Percentiles rank a stretch among this genome's conserved stretches.
Evolutionary conservation across 345 rosid genomes (phyloP).

Genomic region (Physaria fendleri): DNA sequence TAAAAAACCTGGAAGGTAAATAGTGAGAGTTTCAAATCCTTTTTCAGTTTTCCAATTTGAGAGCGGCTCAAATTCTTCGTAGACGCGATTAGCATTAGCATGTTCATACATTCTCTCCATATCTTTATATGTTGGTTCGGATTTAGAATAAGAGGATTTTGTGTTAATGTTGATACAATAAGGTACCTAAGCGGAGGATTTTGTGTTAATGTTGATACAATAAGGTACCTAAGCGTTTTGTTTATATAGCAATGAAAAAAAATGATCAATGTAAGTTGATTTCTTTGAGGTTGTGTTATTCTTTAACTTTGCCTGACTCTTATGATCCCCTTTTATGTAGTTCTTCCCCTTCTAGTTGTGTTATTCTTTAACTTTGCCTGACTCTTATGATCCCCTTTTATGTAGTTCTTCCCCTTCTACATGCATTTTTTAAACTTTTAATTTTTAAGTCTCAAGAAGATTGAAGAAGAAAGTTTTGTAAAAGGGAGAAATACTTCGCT

Average conservation of each 20-base stretch:
- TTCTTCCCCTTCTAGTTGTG: too few species aligned
- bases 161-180: constrained; percentile 5
- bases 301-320: too few species aligned
- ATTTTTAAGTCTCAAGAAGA: too few species aligned
- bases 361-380: too few species aligned
- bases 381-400: too few species aligned
- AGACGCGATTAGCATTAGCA: constrained; percentile 12
- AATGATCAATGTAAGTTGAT: too few species aligned
- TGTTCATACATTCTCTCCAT: constrained; percentile 22
- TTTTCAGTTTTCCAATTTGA: constrained; percentile 27
- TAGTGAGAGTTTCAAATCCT: constrained; percentile 25
- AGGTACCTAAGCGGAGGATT: neutral
- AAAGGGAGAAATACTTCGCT: too few species aligned
- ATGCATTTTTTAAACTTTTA: too few species aligned
- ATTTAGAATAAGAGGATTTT: neutral
- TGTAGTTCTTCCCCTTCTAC: too few species aligned
- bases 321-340: too few species aligned
- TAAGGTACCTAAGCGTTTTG: neutral
- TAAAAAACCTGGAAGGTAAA: constrained; percentile 34
- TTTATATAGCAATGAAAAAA: constrained; percentile 11
- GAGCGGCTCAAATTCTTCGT: constrained; percentile 34
- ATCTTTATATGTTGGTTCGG: constrained; percentile 1
- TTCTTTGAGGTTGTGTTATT: too few species aligned
- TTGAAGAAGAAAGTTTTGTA: too few species aligned
- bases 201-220: constrained; percentile 9